Evolutionary conservation across 2,329 filamentous ascomycete genomes (phyloP).

Genomic region (Cercospora sp.): DNA sequence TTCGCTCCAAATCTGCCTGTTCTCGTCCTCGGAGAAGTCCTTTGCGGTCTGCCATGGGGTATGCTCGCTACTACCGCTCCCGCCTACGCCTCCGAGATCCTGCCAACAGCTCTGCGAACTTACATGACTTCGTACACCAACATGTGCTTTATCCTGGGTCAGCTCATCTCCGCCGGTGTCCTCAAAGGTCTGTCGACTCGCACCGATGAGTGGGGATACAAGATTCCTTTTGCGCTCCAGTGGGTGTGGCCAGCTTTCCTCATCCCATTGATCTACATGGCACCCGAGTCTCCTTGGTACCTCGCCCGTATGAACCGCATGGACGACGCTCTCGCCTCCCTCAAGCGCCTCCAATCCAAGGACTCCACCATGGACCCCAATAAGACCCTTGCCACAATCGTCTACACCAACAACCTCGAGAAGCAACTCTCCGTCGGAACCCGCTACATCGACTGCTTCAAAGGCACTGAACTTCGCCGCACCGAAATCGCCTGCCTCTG

Average conservation of each 20-base stretch:
- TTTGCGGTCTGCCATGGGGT: conserved; percentile 42
- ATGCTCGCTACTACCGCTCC: conserved; percentile 37
- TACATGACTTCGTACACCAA: conserved; percentile 62
- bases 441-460: conserved; percentile 41
- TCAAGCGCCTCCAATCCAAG: conserved; percentile 18
- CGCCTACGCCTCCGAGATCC: conserved; percentile 66
- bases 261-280: conserved; percentile 31
- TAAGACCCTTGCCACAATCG: conserved; percentile 31
- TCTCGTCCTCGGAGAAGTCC: conserved; percentile 38
- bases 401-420: conserved; percentile 34
- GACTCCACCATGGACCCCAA: conserved; percentile 22
- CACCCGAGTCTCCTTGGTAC: conserved; percentile 33
- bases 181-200: conserved; percentile 32
- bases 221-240: conserved; percentile 48
- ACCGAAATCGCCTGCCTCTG: conserved; percentile 40
- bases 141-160: conserved; percentile 62
- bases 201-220: conserved; percentile 41
- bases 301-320: background rate
- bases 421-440: conserved; percentile 33
- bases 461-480: conserved; percentile 38
- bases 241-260: conserved; percentile 44
- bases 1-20: conserved; percentile 40
- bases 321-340: background rate
- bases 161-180: conserved; percentile 52
- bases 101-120: conserved; percentile 60